These are phyloP conservation scores for Glycine latifolia DNA, from an alignment of 306 rosid species.

Conservation along the genomic window DNA sequence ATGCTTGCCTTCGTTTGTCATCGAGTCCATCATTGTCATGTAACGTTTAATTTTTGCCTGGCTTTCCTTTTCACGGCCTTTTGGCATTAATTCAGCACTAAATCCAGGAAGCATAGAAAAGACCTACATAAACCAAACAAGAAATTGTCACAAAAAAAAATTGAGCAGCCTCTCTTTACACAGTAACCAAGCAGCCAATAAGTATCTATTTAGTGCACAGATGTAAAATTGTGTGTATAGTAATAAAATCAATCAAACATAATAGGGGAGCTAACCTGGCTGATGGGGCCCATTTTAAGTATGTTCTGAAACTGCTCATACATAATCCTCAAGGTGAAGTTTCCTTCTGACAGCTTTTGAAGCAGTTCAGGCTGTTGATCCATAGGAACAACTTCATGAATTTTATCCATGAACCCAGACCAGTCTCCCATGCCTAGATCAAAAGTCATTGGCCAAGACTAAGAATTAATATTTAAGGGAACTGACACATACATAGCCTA, in stretches of 20 bases:
- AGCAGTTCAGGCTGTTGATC: slow-evolving; percentile 90
- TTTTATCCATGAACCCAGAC: slow-evolving; percentile 89
- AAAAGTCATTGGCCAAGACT: slow-evolving; percentile 35
- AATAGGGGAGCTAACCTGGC: slow-evolving; percentile 62
- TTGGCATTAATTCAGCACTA: slow-evolving; percentile 81
- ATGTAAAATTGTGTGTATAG: slow-evolving; percentile 6
- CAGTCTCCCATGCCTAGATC: slow-evolving; percentile 81
- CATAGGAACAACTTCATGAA: slow-evolving; percentile 91
- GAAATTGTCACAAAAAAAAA: slow-evolving; percentile 1
- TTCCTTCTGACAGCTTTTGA: slow-evolving; percentile 88
- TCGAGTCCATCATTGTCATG: slow-evolving; percentile 99
- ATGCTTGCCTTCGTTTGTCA: slow-evolving; percentile 81
- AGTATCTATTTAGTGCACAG: slow-evolving; percentile 14
- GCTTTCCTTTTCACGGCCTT: slow-evolving; percentile 93
- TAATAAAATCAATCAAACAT: slow-evolving; percentile 8
- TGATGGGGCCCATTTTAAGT: slow-evolving; percentile 86
- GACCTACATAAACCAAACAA: slow-evolving; percentile 57
- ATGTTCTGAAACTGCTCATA: slow-evolving; percentile 83
- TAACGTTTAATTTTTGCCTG: slow-evolving; percentile 87
- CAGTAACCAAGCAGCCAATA: slow-evolving; percentile 17
- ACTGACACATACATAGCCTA: slow-evolving; percentile 34
- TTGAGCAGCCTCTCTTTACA: slow-evolving; percentile 7
- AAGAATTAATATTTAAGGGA: slow-evolving; percentile 19
- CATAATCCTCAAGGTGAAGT: slow-evolving; percentile 87
- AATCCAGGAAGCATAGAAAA: slow-evolving; percentile 89